Percentiles rank a stretch among this genome's conserved stretches.
These are phyloP conservation scores for Xanthoconium separans DNA, from an alignment of 1,284 basidiomycete species.

Conservation along the genomic window DNA sequence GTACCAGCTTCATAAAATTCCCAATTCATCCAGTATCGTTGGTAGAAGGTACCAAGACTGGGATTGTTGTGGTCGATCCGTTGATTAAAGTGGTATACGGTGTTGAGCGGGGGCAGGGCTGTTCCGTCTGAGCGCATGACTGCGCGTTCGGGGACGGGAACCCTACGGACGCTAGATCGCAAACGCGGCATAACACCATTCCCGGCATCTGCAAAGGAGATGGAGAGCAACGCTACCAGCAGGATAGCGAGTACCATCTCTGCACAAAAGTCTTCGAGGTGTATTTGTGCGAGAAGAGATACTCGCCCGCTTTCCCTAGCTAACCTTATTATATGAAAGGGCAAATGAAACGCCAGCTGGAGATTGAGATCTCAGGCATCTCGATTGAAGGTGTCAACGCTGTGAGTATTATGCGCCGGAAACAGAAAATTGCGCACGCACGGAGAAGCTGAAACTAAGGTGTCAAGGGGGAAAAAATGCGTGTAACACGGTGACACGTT, in stretches of 20 bases:
- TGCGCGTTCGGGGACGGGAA: constrained; percentile 13
- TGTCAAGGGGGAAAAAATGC: too few relatives aligned
- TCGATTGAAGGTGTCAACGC: too few relatives aligned
- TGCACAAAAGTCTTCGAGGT: not conserved
- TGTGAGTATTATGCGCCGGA: too few relatives aligned
- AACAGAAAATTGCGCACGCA: too few relatives aligned
- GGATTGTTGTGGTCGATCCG: constrained; percentile 71
- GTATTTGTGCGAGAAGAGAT: not conserved
- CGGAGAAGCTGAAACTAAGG: too few relatives aligned
- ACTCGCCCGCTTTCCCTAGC: not conserved
- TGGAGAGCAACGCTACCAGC: constrained; percentile 5
- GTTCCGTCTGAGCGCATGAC: constrained; percentile 23
- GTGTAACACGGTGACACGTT: too few relatives aligned
- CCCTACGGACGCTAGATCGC: constrained; percentile 12
- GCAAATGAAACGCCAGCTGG: too few relatives aligned
- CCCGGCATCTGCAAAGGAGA: constrained; percentile 19
- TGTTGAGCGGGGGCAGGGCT: constrained; percentile 33
- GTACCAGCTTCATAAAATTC: constrained; percentile 59
- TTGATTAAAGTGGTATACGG: constrained; percentile 65
- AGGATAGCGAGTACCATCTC: constrained; percentile 13
- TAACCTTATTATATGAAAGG: constrained; percentile 10
- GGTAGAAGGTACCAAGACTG: constrained; percentile 68
- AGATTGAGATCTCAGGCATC: too few relatives aligned
- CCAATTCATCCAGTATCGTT: constrained; percentile 67
- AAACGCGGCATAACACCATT: constrained; percentile 22